Conservation (phyloP, 1,139 yeast genomes). For the Suhomyces bolitotheri region DNA sequence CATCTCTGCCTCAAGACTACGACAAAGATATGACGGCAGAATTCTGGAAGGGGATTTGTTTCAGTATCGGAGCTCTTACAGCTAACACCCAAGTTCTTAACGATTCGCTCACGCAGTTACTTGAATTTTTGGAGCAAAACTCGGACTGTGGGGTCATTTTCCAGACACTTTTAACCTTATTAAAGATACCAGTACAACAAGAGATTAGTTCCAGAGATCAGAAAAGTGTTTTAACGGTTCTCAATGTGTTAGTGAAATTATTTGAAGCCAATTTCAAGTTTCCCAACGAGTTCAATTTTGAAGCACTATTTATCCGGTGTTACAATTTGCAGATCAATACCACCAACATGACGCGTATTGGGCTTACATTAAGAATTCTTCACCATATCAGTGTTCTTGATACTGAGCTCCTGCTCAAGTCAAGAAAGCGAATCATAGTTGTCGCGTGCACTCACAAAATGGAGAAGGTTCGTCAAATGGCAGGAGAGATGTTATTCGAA, state of each 20-base stretch:
- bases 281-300: slow-evolving; percentile 35
- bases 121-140: slow-evolving; percentile 30
- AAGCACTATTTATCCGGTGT: slow-evolving; percentile 50
- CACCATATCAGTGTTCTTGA: slow-evolving; percentile 26
- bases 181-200: slow-evolving; percentile 19
- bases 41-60: slow-evolving; percentile 58
- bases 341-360: slow-evolving; percentile 33
- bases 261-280: slow-evolving; percentile 39
- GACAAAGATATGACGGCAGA: slow-evolving; percentile 24
- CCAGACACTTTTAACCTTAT: slow-evolving; percentile 15
- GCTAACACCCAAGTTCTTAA: slow-evolving; percentile 53
- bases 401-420: slow-evolving; percentile 13
- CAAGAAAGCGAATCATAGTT: slow-evolving; percentile 22
- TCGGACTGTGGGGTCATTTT: slow-evolving; percentile 5
- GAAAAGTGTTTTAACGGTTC: slow-evolving; percentile 23
- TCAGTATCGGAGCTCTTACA: slow-evolving; percentile 61
- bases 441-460: slow-evolving; percentile 34
- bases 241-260: slow-evolving; percentile 38
- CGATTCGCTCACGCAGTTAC: slow-evolving; percentile 44
- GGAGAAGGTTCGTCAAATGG: slow-evolving; percentile 27
- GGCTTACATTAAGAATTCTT: slow-evolving; percentile 37
- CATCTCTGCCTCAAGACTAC: slow-evolving; percentile 9
- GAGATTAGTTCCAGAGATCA: slow-evolving; percentile 18
- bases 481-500: slow-evolving; percentile 38
- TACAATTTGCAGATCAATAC: slow-evolving; percentile 59